phyloP scores from a whole-genome alignment of 1,139 yeast genomes.

The Candida smagusa region DNA sequence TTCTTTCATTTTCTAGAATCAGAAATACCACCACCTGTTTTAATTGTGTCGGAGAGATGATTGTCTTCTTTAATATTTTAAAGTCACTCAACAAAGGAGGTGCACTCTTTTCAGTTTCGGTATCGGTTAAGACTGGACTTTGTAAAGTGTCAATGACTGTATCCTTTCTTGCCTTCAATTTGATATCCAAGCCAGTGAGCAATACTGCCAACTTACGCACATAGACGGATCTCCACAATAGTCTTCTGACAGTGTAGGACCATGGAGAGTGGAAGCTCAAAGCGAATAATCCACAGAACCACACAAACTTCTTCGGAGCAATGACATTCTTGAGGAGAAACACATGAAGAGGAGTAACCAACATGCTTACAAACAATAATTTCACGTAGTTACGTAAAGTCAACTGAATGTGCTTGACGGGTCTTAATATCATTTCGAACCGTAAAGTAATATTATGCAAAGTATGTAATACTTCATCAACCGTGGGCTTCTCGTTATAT shows the following conservation, averaged over 20 bases:
- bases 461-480: slow-evolving; percentile 54
- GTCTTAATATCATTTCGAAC: slow-evolving; percentile 42
- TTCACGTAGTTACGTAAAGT: slow-evolving; percentile 25
- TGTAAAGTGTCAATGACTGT: slow-evolving; percentile 3
- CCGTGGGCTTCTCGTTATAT: slow-evolving; percentile 48
- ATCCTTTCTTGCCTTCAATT: slow-evolving; percentile 18
- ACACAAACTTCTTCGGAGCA: slow-evolving; percentile 32
- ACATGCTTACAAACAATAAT: slow-evolving; percentile 26
- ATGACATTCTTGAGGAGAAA: slow-evolving; percentile 33
- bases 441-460: slow-evolving; percentile 49
- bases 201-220: slow-evolving; percentile 41
- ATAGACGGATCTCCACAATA: slow-evolving; percentile 55
- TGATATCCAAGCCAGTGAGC: slow-evolving; percentile 45
- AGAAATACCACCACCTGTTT: slow-evolving; percentile 49
- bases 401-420: slow-evolving; percentile 34
- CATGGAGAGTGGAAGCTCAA: slow-evolving; percentile 55
- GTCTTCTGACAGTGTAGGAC: slow-evolving; percentile 46
- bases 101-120: background rate
- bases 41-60: slow-evolving; percentile 40
- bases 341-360: slow-evolving; percentile 50
- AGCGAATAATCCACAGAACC: slow-evolving; percentile 37
- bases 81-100: slow-evolving; percentile 34
- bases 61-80: slow-evolving; percentile 37
- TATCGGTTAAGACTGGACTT: background rate
- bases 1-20: slow-evolving; percentile 54